Percentiles rank a stretch among this genome's conserved stretches.
Conservation (phyloP, 2,329 filamentous ascomycete genomes). For the Cryphonectria japonica region DNA sequence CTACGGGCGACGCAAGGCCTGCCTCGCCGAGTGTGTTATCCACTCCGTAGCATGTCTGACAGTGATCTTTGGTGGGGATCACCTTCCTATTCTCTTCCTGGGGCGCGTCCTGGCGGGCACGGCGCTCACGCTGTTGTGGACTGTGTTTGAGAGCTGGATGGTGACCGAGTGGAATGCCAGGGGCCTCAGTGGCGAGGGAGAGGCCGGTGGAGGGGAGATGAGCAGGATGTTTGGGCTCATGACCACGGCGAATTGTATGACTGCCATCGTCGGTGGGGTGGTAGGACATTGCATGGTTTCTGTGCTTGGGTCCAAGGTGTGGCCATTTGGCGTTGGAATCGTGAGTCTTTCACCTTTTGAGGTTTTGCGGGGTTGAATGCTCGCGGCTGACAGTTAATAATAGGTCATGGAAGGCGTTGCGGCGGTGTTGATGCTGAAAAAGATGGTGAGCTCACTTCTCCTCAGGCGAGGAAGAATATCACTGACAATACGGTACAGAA, state of each 20-base stretch:
- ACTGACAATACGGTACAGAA: constrained; percentile 16
- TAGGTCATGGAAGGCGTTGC: constrained; percentile 36
- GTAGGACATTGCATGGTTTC: constrained; percentile 53
- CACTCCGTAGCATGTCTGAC: constrained; percentile 29
- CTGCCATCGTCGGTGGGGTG: constrained; percentile 55
- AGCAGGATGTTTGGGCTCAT: constrained; percentile 55
- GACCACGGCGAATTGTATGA: constrained; percentile 55
- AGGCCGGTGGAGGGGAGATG: constrained; percentile 41
- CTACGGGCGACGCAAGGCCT: constrained; percentile 29
- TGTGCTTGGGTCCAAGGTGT: constrained; percentile 49
- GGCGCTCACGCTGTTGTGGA: constrained; percentile 58
- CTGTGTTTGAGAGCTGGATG: constrained; percentile 63
- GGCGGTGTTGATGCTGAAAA: constrained; percentile 37
- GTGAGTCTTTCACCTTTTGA: constrained; percentile 29
- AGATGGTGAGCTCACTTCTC: constrained; percentile 32
- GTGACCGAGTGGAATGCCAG: constrained; percentile 57
- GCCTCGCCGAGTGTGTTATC: constrained; percentile 28
- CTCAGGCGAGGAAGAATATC: accelerated
- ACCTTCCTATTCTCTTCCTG: constrained; percentile 27
- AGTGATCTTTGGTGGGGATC: constrained; percentile 25
- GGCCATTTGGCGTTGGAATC: constrained; percentile 53
- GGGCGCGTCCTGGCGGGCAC: constrained; percentile 55
- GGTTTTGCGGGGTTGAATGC: not conserved
- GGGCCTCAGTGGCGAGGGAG: constrained; percentile 39
- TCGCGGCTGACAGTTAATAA: not conserved